A percentile compares a stretch with the other conserved stretches of the same genome.
Conservation (phyloP, 2,329 filamentous ascomycete genomes). For the Arthrobotrys sinensis region DNA sequence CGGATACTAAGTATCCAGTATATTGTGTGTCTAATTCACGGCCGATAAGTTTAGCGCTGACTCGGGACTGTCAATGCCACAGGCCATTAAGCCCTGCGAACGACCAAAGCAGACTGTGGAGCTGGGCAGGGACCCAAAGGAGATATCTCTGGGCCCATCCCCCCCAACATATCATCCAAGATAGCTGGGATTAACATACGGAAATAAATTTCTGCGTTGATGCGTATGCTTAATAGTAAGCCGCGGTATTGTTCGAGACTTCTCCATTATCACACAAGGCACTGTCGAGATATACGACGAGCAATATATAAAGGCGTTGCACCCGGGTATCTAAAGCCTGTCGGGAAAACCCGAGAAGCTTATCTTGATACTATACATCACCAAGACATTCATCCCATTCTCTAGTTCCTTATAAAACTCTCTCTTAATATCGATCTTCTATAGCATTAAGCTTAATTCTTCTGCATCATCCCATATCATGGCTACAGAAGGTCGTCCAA, state of each 20-base stretch:
- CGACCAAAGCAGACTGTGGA: conserved; percentile 27
- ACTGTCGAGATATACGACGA: neutral
- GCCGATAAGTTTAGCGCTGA: conserved; percentile 58
- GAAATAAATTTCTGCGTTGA: conserved; percentile 44
- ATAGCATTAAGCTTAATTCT: conserved; percentile 33
- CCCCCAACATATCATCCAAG: conserved; percentile 26
- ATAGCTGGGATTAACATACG: conserved; percentile 31
- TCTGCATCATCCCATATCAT: conserved; percentile 22
- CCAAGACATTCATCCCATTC: conserved; percentile 12
- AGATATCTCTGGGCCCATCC: conserved; percentile 40
- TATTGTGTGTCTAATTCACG: conserved; percentile 49
- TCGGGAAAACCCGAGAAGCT: conserved; percentile 48
- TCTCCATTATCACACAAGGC: conserved; percentile 17
- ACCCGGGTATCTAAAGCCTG: conserved; percentile 1
- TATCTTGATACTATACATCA: conserved; percentile 19
- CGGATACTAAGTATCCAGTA: conserved; percentile 37
- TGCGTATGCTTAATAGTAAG: neutral
- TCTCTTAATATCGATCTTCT: conserved; percentile 14
- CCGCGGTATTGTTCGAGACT: conserved; percentile 11
- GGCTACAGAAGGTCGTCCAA: conserved; percentile 62
- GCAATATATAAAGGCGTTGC: conserved; percentile 41
- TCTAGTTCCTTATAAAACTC: conserved; percentile 9
- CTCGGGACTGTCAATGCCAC: conserved; percentile 39
- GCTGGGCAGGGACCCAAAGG: conserved; percentile 31
- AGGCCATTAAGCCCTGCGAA: conserved; percentile 20